Conservation (phyloP, 1,139 yeast genomes). For the Yamadazyma pseudoaaseri region DNA sequence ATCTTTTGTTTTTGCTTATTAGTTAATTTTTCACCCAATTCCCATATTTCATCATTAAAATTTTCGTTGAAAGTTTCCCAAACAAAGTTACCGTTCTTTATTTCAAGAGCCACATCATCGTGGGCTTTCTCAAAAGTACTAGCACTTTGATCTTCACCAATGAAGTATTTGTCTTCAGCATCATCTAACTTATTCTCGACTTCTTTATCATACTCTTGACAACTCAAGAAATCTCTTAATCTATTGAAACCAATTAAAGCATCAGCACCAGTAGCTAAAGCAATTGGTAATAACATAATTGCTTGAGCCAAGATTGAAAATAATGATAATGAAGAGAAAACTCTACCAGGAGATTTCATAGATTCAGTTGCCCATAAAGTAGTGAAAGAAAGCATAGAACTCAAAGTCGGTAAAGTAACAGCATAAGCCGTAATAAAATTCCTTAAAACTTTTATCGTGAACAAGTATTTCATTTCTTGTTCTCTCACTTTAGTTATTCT, state of each 20-base stretch:
- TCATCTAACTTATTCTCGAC: slow-evolving; percentile 19
- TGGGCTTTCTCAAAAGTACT: slow-evolving; percentile 4
- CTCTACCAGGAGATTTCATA: slow-evolving; percentile 41
- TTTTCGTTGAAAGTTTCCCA: slow-evolving; percentile 39
- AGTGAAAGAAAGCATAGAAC: slow-evolving; percentile 42
- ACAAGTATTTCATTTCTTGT: slow-evolving; percentile 40
- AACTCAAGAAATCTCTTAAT: slow-evolving; percentile 41
- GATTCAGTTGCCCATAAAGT: slow-evolving; percentile 41
- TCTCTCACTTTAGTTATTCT: slow-evolving; percentile 35
- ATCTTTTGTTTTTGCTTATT: slow-evolving; percentile 16
- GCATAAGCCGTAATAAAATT: slow-evolving; percentile 49
- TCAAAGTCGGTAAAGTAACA: slow-evolving; percentile 41
- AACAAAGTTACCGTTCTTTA: slow-evolving; percentile 29
- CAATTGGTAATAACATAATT: slow-evolving; percentile 52
- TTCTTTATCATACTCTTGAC: slow-evolving; percentile 34
- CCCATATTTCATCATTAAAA: slow-evolving; percentile 25
- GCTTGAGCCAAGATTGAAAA: slow-evolving; percentile 52
- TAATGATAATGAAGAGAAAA: slow-evolving; percentile 52
- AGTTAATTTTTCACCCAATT: slow-evolving; percentile 15
- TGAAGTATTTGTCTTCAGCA: slow-evolving; percentile 18
- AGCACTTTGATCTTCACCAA: slow-evolving; percentile 16
- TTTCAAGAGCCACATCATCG: slow-evolving; percentile 21
- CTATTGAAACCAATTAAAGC: slow-evolving; percentile 52
- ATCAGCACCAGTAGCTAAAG: slow-evolving; percentile 55
- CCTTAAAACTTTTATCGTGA: slow-evolving; percentile 43